Base-by-base conservation (phyloP, 352 stramenopile species). In the Phytophthora pistaciae region DNA sequence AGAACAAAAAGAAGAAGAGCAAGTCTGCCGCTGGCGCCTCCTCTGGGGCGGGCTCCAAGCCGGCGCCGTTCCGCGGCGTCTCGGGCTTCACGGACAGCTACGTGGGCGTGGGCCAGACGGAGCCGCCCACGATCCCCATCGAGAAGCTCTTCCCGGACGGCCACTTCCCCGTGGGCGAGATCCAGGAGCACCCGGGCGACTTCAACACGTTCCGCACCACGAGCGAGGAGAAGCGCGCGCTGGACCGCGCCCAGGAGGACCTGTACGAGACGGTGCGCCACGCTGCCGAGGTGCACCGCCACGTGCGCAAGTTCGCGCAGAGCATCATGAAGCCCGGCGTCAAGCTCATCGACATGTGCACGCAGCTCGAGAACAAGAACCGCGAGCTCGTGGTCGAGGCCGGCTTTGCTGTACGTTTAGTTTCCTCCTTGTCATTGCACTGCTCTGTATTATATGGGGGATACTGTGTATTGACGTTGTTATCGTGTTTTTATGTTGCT, bases 321-420 rank as follows among this genome's bases (percentile, higher is more conserved):
- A 94, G 80, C 42, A 91, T 99, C 64, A 98, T 99, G 59, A 98
- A 99, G 77, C 98, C 98, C 0, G 98, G 97, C 20, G 94, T 99
- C 33, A 94, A 97, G 68, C 80, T 99, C 27, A 92, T 92, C 20
- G 98, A 99, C 73, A 94, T 99, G 85, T 99, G 97, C 79, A 90
- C 96, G 70, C 76, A 90, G 53, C 77, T 99, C 2, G 97, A 99
- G 82, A 95, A 99, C 65, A 99, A 98, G 78, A 99, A 99, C 87
- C 85, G 97, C 3, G 84, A 98, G 67, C 75, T 99, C 7, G 92
- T 99, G 3, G 81, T 92, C 66, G 98, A 99, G 78, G 75, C 85
- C 23, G 98, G 98, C 40, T 87, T 99, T 66, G 79, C 74, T 60
- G 80, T 88, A 77, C 50, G 78, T 80, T 18, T 88, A 29, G 75